Base-by-base conservation (phyloP, 768 basidiomycete genomes). In the Tubosaeta sp. region DNA sequence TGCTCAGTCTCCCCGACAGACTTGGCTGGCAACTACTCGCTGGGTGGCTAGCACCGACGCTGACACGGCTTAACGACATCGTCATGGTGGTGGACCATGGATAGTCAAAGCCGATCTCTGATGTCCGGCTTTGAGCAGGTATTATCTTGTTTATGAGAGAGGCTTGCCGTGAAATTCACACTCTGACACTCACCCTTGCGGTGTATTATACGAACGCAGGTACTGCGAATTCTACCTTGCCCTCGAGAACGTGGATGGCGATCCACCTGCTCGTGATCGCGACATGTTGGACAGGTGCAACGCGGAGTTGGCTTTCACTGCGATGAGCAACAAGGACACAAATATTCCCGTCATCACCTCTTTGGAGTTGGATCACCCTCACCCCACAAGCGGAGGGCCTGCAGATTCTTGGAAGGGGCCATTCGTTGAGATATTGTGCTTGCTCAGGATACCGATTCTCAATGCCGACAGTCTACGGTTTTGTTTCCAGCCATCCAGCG, bases 401-500 rank as follows among this genome's bases (percentile, higher is more conserved):
- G 1, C 14, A 1, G 38, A 31, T n/a, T 32, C 50, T 11, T 59
- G 60, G 60, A 11, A 36, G 6, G 9, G 10, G 31, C 51, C 61
- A 0, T 53, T 60, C 32, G 12, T 52, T 4, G 49, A 51, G 16
- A 44, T 61, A n/a, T 50, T 61, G 18, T 3, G 6, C 39, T 40
- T 49, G 3, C 39, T 57, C 45, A 32, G 35, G 14, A 14, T 46
- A 3, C 46, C 46, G 22, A 11, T 24, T 12, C 31, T 31, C 35
- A 43, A 25, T 34, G 5, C 24, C 1, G 30, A 48, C 10, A 42
- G 24, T 12, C 52, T 45, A 14, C 39, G 35, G 6, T 49, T 54
- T 31, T 61, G 56, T n/a, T 47, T 61, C 44, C 59, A 58, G 9
- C 59, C 47, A 1, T 49, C 52, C 21, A 14, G 25, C 0, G 60